phyloP scores from a whole-genome alignment of 306 rosid species.

The Psophocarpus tetragonolobus region DNA sequence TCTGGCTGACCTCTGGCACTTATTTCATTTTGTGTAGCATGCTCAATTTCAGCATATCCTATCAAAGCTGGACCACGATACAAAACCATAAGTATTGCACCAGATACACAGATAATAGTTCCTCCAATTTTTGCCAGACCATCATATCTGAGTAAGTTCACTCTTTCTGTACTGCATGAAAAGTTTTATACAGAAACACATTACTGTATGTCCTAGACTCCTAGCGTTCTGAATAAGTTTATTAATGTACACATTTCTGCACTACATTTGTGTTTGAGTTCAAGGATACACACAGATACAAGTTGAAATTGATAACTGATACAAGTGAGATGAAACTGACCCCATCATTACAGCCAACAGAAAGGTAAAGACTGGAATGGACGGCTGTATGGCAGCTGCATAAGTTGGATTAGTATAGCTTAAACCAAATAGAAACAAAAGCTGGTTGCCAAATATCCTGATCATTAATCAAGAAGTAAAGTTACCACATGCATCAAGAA shows the following conservation, averaged over 20 bases:
- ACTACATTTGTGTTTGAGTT: constrained; percentile 1
- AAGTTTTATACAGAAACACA: constrained; percentile 29
- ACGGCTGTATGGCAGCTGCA: constrained; percentile 92
- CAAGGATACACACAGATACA: background rate
- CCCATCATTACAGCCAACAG: constrained; percentile 78
- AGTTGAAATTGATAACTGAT: constrained; percentile 12
- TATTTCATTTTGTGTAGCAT: constrained; percentile 49
- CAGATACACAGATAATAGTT: constrained; percentile 77
- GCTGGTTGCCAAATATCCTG: constrained; percentile 97
- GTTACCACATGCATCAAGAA: constrained; percentile 25
- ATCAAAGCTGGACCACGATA: constrained; percentile 76
- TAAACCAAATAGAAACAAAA: constrained; percentile 91
- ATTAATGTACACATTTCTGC: background rate
- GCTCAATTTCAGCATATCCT: constrained; percentile 50
- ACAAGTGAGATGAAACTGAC: constrained; percentile 54
- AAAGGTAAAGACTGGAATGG: constrained; percentile 93
- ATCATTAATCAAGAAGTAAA: constrained; percentile 38
- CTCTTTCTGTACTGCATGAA: constrained; percentile 92
- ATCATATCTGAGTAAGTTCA: constrained; percentile 68
- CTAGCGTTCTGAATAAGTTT: constrained; percentile 6
- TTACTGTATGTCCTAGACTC: constrained; percentile 11
- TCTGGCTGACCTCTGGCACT: constrained; percentile 87
- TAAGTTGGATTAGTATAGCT: constrained; percentile 95
- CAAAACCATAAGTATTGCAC: constrained; percentile 82
- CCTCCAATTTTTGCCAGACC: constrained; percentile 90